phyloP scores from a whole-genome alignment of 192 early-diverging fungal genomes.

The Umbelopsis sp. region DNA sequence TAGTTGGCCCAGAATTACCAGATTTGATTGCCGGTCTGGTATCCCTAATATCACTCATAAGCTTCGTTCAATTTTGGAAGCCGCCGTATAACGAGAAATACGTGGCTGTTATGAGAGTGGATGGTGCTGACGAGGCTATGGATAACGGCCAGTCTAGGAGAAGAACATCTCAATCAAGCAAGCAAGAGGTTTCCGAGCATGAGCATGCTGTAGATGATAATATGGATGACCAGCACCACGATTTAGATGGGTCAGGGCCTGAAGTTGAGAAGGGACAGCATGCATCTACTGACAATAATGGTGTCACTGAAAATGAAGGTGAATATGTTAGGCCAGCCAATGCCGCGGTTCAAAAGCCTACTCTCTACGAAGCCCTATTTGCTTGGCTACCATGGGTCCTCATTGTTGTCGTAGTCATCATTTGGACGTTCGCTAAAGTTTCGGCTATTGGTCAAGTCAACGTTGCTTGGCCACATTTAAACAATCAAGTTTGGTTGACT shows the following conservation, averaged over 20 bases:
- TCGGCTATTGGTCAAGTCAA: conserved; percentile 15
- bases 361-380: conserved; percentile 21
- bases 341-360: conserved; percentile 23
- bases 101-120: conserved; percentile 6
- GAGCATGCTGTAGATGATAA: neutral
- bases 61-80: conserved; percentile 45
- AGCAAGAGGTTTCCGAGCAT: neutral
- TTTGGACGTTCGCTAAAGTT: conserved; percentile 39
- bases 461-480: conserved; percentile 36
- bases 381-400: conserved; percentile 43
- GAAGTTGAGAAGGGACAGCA: neutral
- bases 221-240: neutral
- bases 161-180: neutral
- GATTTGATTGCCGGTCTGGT: conserved; percentile 42
- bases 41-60: conserved; percentile 30
- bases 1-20: conserved; percentile 45
- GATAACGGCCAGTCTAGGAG: neutral
- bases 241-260: neutral
- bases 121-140: neutral
- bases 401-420: conserved; percentile 38
- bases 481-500: conserved; percentile 41
- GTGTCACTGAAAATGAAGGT: neutral
- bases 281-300: neutral
- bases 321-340: neutral
- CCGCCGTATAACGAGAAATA: conserved; percentile 36